Conservation (phyloP, 768 basidiomycete species). For the Hygrocybe punicea region DNA sequence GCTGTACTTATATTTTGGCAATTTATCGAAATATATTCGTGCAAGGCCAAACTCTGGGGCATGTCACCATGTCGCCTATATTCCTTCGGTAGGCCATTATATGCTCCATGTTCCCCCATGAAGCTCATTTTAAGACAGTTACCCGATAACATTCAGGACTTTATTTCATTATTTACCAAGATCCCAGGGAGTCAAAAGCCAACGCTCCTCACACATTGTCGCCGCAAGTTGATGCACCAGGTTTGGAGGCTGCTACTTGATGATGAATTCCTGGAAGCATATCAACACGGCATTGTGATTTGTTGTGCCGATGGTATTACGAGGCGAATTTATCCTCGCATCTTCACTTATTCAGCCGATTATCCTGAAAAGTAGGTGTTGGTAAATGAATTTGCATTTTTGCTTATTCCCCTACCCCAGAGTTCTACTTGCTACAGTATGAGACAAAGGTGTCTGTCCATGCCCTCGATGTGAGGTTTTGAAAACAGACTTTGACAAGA, state of each 20-base stretch:
- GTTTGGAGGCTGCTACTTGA: constrained; percentile 23
- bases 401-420: constrained; percentile 16
- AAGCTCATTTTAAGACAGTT: constrained; percentile 21
- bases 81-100: constrained; percentile 24
- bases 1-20: constrained; percentile 33
- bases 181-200: background rate
- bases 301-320: constrained; percentile 24
- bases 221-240: constrained; percentile 27
- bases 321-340: constrained; percentile 22
- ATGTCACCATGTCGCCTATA: constrained; percentile 33
- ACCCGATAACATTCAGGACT: constrained; percentile 8
- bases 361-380: constrained; percentile 32
- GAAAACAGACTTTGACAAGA: background rate
- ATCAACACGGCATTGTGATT: constrained; percentile 23
- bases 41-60: constrained; percentile 18
- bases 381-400: background rate
- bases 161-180: too few species aligned
- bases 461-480: constrained; percentile 18
- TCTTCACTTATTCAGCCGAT: constrained; percentile 30
- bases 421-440: constrained; percentile 18
- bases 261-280: constrained; percentile 24
- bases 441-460: constrained; percentile 16
- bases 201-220: constrained; percentile 23
- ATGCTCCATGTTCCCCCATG: constrained; percentile 9
- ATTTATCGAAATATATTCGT: constrained; percentile 33